Percentiles rank a stretch among this genome's conserved stretches.
Evolutionary conservation across 495 filamentous ascomycete species (phyloP).

Genomic region (Elasticomyces elasticus): DNA sequence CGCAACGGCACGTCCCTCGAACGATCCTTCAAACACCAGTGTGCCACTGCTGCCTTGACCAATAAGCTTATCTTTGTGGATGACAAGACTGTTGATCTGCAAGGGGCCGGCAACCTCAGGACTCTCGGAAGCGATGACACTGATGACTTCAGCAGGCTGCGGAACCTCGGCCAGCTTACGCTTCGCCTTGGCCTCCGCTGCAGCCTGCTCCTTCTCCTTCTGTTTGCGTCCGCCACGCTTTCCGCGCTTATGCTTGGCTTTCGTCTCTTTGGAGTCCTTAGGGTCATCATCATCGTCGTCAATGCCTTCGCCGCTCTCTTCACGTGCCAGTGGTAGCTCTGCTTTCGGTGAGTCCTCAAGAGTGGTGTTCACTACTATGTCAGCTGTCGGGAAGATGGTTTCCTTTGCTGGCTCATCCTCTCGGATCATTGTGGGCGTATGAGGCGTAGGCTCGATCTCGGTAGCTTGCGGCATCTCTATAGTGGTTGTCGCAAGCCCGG

Average conservation of each 20-base stretch:
- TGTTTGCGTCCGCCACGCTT: conserved; percentile 70
- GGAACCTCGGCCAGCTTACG: conserved; percentile 4
- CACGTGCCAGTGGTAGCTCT: neutral
- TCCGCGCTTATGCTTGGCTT: conserved; percentile 73
- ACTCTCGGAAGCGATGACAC: conserved; percentile 27
- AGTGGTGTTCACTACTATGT: neutral
- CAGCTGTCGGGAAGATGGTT: conserved; percentile 15
- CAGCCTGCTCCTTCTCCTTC: conserved; percentile 49
- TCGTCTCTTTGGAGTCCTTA: conserved; percentile 28
- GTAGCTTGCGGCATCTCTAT: neutral
- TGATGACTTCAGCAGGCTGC: conserved; percentile 16
- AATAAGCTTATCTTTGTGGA: conserved; percentile 32
- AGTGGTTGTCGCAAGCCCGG: neutral
- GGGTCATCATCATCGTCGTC: conserved; percentile 22
- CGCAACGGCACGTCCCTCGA: conserved; percentile 71
- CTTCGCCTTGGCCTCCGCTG: conserved; percentile 29
- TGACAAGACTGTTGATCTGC: conserved; percentile 33
- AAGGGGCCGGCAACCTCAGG: conserved; percentile 23
- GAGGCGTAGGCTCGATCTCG: neutral
- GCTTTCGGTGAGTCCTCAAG: neutral
- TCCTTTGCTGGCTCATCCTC: conserved; percentile 19
- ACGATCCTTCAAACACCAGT: conserved; percentile 34
- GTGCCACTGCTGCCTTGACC: conserved; percentile 37
- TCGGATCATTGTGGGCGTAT: conserved; percentile 14
- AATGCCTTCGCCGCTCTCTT: conserved; percentile 2